These are phyloP conservation scores for Pseudogymnoascus sp. DNA, from an alignment of 2,329 filamentous ascomycete species.

Conservation along the genomic window DNA sequence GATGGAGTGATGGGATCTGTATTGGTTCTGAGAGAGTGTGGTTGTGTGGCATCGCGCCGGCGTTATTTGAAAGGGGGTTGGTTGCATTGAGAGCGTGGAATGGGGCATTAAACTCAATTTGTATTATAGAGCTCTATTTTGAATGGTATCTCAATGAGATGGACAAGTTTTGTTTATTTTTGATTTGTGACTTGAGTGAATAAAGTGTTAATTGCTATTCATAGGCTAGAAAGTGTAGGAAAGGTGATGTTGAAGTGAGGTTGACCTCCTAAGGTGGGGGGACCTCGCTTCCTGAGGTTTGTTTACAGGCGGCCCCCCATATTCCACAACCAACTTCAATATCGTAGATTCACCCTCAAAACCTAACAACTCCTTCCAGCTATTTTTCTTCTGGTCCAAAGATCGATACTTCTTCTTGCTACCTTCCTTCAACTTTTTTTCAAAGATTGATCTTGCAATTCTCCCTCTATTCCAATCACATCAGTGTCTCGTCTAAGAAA, in stretches of 20 bases:
- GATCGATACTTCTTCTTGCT: background rate
- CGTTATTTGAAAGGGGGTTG: background rate
- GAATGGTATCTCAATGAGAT: background rate
- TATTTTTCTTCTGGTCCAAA: background rate
- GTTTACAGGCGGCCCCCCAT: background rate
- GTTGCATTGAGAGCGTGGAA: background rate
- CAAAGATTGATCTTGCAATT: background rate
- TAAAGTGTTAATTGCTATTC: background rate
- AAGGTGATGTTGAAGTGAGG: background rate
- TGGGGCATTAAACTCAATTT: background rate
- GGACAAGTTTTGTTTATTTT: background rate
- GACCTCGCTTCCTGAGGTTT: background rate
- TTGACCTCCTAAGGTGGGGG: background rate
- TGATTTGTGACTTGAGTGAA: background rate
- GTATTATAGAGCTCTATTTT: constrained; percentile 2
- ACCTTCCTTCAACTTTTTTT: background rate
- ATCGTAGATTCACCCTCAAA: background rate
- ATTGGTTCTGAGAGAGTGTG: background rate
- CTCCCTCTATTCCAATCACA: background rate
- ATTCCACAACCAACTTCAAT: background rate
- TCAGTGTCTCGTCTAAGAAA: background rate
- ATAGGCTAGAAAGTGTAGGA: background rate
- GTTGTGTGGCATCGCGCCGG: background rate
- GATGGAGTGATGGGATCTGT: background rate
- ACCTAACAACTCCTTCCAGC: background rate